Evolutionary conservation across 2,329 filamentous ascomycete species (phyloP), one percentile per base, ranked within the genome.

Genomic region (Cladophialophora carrionii): DNA sequence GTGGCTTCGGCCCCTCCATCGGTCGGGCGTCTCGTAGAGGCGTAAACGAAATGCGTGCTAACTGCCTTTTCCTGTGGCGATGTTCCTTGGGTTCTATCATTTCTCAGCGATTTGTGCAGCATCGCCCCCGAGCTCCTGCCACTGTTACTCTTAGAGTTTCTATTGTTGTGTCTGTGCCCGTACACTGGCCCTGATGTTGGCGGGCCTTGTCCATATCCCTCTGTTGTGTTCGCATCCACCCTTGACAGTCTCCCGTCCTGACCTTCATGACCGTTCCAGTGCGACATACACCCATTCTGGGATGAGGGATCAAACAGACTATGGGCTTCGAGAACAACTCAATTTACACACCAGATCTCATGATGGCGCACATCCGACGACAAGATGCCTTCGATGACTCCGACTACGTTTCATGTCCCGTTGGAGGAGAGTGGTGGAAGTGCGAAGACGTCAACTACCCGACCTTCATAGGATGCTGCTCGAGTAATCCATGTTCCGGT

Each of bases 391-490:
- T 64, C 53, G 29, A 58, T 26, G 65, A 62, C 49, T 52, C 61
- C 20, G 65, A 67, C 31, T 64, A 64, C 31, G 62, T 55, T 24
- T 64, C 53, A 41, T 73, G 72, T 60, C 72, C 71, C n/a, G 31
- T 62, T 14, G 72, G 72, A 14, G 71, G 72, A 22, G 58, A 68
- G 34, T 73, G 71, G 70, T 71, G 64, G 26, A 68, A 66, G 31
- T 73, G 71, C 54, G 62, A 65, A 46, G 62, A 68, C 34, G 64
- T 65, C 55, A 71, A 71, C 32, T 67, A 68, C 66, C 58, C 61
- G 3, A 64, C 61, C 12, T 72, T 73, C 62, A 66, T 73, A 29
- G 71, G 71, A 60, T 73, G 71, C 67, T 73, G 71, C 61, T 67
- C 67, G 26, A 69, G 65, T 51, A 71, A 73, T 53, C 71, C 71